Conservation (phyloP, 176 grass and related monocot species). For the Ananas comosus region DNA sequence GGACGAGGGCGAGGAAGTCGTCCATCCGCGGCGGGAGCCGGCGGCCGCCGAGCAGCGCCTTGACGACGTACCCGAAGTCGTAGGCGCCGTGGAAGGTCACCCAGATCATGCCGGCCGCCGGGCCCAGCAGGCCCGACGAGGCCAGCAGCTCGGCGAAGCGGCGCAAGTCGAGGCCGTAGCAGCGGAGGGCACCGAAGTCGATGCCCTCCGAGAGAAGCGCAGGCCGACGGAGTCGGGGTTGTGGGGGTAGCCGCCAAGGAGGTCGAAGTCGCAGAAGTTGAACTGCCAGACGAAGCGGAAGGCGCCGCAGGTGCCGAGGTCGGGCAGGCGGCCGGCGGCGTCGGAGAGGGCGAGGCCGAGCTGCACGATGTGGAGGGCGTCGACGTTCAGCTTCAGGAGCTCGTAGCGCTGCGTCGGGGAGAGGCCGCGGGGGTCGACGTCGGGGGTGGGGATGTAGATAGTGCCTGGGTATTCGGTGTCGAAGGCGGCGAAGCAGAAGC, state of each 20-base stretch:
- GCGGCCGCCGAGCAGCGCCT: slow-evolving; percentile 30
- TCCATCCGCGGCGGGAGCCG: slow-evolving; percentile 28
- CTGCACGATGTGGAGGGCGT: slow-evolving; percentile 83
- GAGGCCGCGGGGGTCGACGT: slow-evolving; percentile 42
- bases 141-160: slow-evolving; percentile 47
- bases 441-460: slow-evolving; percentile 30
- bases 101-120: slow-evolving; percentile 34
- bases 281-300: slow-evolving; percentile 51
- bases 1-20: slow-evolving; percentile 44
- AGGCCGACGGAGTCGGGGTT: slow-evolving; percentile 40
- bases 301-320: slow-evolving; percentile 56
- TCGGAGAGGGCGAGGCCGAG: slow-evolving; percentile 61
- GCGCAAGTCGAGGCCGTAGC: slow-evolving; percentile 31
- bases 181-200: slow-evolving; percentile 49
- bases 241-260: slow-evolving; percentile 37
- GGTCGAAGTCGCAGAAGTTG: slow-evolving; percentile 90
- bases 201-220: no score
- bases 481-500: slow-evolving; percentile 56
- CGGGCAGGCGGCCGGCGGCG: slow-evolving; percentile 20
- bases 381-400: slow-evolving; percentile 59
- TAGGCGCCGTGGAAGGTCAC: slow-evolving; percentile 74
- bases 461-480: slow-evolving; percentile 95
- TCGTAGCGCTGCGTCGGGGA: slow-evolving; percentile 45
- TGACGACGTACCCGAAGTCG: slow-evolving; percentile 74
- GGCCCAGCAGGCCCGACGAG: slow-evolving; percentile 60